A percentile compares a stretch with the other conserved stretches of the same genome.
These are phyloP conservation scores for Geotrichum histeridarum DNA, from an alignment of 1,139 yeast genomes.

Conservation along the genomic window DNA sequence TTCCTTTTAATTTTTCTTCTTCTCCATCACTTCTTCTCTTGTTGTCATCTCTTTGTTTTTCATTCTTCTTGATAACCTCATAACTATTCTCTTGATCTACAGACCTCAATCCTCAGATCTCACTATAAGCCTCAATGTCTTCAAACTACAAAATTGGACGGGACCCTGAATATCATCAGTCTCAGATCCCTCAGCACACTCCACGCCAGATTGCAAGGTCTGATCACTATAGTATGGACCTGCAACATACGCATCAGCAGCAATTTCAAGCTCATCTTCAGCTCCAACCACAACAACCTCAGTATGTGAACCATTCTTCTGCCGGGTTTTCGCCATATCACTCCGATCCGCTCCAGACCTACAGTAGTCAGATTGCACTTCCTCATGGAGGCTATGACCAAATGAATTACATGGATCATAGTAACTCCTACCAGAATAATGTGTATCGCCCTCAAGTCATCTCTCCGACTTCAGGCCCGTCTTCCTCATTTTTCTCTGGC, in stretches of 20 bases:
- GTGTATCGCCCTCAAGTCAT: too few species aligned
- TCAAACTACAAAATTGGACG: conserved; percentile 7
- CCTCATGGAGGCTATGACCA: too few species aligned
- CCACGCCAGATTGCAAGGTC: conserved; percentile 9
- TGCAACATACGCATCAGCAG: not conserved
- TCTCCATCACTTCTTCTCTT: too few species aligned
- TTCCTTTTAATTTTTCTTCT: not conserved
- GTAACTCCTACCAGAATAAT: too few species aligned
- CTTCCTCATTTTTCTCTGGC: not conserved
- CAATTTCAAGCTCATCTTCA: not conserved
- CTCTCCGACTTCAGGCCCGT: not conserved
- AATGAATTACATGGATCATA: too few species aligned
- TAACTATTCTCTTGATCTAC: not conserved
- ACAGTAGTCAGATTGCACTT: not conserved
- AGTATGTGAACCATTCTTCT: not conserved
- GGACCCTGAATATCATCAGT: conserved; percentile 4
- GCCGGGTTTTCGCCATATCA: not conserved
- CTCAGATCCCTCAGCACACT: not conserved
- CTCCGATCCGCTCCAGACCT: not conserved
- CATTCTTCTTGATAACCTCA: not conserved
- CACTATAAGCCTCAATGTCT: not conserved
- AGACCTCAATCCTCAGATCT: not conserved
- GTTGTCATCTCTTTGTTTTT: not conserved
- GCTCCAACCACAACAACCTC: not conserved
- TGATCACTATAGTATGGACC: not conserved